Evolutionary conservation across 495 filamentous ascomycete species (phyloP).

Genomic region (Trichoderma reesei): DNA sequence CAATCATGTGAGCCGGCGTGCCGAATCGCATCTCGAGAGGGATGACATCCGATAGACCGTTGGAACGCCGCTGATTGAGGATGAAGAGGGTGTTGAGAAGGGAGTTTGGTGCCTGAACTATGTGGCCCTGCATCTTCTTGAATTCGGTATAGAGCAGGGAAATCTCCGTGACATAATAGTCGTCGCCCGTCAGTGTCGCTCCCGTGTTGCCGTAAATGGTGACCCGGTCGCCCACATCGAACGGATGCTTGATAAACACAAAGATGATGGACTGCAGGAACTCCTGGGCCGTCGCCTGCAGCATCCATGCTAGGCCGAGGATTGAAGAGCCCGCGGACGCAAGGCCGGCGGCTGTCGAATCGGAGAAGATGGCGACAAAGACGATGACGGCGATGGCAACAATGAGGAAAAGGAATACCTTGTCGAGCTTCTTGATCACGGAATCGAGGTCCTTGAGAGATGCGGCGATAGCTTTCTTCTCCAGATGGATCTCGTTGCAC

Average conservation of each 20-base stretch:
- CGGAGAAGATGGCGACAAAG: constrained; percentile 80
- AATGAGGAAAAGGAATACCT: constrained; percentile 81
- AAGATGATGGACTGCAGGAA: constrained; percentile 87
- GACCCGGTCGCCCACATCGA: constrained; percentile 92
- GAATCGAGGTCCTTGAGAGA: constrained; percentile 92
- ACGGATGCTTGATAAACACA: constrained; percentile 96
- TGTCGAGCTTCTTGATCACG: constrained; percentile 83
- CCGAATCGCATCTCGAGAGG: constrained; percentile 81
- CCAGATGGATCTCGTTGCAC: constrained; percentile 88
- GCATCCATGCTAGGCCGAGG: constrained; percentile 83
- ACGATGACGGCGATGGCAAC: constrained; percentile 69
- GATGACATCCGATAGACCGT: constrained; percentile 79
- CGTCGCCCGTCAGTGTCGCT: constrained; percentile 63
- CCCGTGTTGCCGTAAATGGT: constrained; percentile 88
- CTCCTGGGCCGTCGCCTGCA: constrained; percentile 86
- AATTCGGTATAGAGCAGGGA: constrained; percentile 94
- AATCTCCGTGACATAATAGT: constrained; percentile 94
- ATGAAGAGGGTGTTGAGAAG: constrained; percentile 90
- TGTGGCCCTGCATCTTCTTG: constrained; percentile 95
- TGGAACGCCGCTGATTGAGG: constrained; percentile 85
- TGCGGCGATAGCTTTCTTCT: constrained; percentile 90
- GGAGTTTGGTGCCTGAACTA: constrained; percentile 92
- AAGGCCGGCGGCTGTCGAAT: constrained; percentile 72
- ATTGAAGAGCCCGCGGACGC: constrained; percentile 80
- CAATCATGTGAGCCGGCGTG: constrained; percentile 78